These are phyloP conservation scores for Leucogyrophana mollusca DNA, from an alignment of 768 basidiomycete genomes.

Conservation along the genomic window DNA sequence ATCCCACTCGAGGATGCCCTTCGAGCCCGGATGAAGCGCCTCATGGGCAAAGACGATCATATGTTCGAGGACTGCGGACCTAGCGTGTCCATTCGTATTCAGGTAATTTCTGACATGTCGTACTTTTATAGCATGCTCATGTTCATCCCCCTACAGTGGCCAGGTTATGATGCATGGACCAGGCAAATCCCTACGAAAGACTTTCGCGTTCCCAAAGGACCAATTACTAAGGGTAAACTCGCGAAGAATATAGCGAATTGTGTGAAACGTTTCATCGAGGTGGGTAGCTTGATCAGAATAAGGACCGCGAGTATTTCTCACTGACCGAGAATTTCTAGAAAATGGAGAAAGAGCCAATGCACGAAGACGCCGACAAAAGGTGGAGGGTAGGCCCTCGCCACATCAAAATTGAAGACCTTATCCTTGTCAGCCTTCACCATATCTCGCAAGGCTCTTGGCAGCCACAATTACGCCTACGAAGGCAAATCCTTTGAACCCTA, in stretches of 20 bases:
- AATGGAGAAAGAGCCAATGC: conserved; percentile 48
- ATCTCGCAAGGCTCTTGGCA: conserved; percentile 85
- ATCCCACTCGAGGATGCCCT: conserved; percentile 64
- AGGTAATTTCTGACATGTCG: conserved; percentile 41
- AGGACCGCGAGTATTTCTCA: not conserved
- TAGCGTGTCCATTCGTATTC: conserved; percentile 76
- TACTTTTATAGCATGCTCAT: not conserved
- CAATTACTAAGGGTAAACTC: conserved; percentile 73
- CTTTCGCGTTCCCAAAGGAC: conserved; percentile 74
- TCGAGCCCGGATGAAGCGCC: conserved; percentile 53
- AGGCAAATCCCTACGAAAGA: conserved; percentile 82
- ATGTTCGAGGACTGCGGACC: conserved; percentile 76
- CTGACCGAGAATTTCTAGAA: conserved; percentile 36
- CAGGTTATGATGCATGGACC: conserved; percentile 75
- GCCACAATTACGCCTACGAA: conserved; percentile 61
- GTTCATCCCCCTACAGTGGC: conserved; percentile 53
- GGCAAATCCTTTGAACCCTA: not conserved
- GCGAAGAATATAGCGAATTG: conserved; percentile 82
- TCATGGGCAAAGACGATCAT: conserved; percentile 56
- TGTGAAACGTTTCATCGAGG: conserved; percentile 64
- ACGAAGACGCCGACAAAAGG: conserved; percentile 57
- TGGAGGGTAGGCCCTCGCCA: conserved; percentile 62
- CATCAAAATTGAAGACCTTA: conserved; percentile 64
- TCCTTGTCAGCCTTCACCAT: conserved; percentile 78
- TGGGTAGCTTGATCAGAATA: conserved; percentile 34